Base-by-base conservation (phyloP, 768 basidiomycete species). In the Termitomyces sp. region DNA sequence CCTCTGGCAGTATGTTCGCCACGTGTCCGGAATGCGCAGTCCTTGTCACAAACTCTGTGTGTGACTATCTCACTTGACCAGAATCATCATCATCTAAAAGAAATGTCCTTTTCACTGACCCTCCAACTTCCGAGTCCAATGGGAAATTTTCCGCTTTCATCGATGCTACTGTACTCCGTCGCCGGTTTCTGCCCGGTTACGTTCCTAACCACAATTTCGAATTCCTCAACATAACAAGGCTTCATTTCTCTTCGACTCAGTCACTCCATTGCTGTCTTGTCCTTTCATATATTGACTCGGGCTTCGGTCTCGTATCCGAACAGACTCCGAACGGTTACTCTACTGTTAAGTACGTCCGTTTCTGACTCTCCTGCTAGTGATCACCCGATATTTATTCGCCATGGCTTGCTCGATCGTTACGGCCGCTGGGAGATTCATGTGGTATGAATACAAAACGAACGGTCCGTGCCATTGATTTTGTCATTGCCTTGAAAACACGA, bases 1-100 rank as follows among this genome's bases (percentile, higher is more conserved):
- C 38, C 38, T 13, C 38, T 38, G 38, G 13, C 28, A 13, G 38
- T 12, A 44, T 6, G n/a, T 12, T 54, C 28, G 15, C 55, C 58
- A 64, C 59, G 59, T 61, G 59, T 55, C 8, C 13, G n/a, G n/a
- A n/a, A n/a, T n/a, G 57, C 51, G 44, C 35, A 60, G 35, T 4
- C 28, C 4, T 28, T 45, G 54, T 57, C 44, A 51, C 56, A 53
- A 51, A n/a, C 38, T 28, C 24, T 40, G 51, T 22, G 22, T 15
- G 57, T 58, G 58, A 53, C 61, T 7, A 13, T 12, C 38, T 20
- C 35, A 11, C 56, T 53, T 53, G 39, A 46, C 33, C 7, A 20
- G 38, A 3, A 22, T 6, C 61, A 62, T 42, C 61, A 58, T 58
- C 51, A 15, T 13, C 9, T 1, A 4, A 24, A 38, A 50, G 7